Percentiles rank a stretch among this genome's conserved stretches.
phyloP scores from a whole-genome alignment of 805 yeast species.

The Candida krabiensis region DNA sequence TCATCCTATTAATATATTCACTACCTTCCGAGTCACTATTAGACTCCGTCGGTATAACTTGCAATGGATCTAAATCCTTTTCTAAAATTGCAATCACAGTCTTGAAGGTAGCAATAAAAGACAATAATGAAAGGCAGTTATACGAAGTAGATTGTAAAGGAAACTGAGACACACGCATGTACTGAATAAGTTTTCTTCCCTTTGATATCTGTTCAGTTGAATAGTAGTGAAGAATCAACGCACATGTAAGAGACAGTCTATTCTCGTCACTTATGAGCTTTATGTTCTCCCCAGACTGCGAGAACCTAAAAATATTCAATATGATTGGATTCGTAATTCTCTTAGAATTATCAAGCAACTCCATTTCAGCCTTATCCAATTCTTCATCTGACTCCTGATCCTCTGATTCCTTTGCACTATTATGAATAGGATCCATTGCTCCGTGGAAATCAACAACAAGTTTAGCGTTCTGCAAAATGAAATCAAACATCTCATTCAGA shows the following conservation, averaged over 20 bases:
- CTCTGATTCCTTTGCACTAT: conserved; percentile 6
- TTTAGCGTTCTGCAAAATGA: conserved; percentile 23
- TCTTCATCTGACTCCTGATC: conserved; percentile 10
- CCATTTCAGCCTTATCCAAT: conserved; percentile 6
- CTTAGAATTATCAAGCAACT: background rate
- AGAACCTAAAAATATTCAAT: conserved; percentile 15
- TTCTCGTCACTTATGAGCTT: conserved; percentile 29
- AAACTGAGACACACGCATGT: conserved; percentile 20
- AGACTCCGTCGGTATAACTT: conserved; percentile 2
- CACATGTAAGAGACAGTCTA: conserved; percentile 30
- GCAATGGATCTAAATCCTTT: conserved; percentile 17
- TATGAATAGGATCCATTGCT: conserved; percentile 8
- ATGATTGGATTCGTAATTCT: conserved; percentile 11
- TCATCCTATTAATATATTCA: conserved; percentile 11
- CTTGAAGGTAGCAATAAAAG: conserved; percentile 29
- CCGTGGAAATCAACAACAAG: conserved; percentile 22
- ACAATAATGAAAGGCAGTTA: conserved; percentile 28
- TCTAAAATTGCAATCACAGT: conserved; percentile 22
- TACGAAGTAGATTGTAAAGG: conserved; percentile 3
- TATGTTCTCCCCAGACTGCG: conserved; percentile 12
- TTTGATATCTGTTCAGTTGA: conserved; percentile 18
- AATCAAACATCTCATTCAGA: conserved; percentile 25
- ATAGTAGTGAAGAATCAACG: conserved; percentile 30
- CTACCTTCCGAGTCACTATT: conserved; percentile 5
- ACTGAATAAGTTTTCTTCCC: conserved; percentile 25